These are phyloP conservation scores for Daldinia sp. DNA, from an alignment of 2,329 filamentous ascomycete genomes.

Conservation along the genomic window DNA sequence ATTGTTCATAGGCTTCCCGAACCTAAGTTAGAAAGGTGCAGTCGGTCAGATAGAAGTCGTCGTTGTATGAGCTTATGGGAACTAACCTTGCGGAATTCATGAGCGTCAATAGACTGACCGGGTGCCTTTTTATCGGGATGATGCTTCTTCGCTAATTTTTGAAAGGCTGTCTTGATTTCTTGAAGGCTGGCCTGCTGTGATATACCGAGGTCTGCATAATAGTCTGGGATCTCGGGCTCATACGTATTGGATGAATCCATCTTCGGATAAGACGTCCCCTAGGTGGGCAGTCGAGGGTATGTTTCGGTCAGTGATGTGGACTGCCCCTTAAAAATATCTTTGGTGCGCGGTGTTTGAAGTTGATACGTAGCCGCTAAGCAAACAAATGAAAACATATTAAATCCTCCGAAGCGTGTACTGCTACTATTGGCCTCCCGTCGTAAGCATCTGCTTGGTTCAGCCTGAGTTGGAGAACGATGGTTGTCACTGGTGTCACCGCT, in stretches of 20 bases:
- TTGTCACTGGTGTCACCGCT: background rate
- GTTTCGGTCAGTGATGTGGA: background rate
- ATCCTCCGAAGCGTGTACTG: conserved; percentile 15
- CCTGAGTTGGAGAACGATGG: background rate
- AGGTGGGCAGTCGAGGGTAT: background rate
- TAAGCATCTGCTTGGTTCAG: conserved; percentile 4
- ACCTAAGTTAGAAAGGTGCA: conserved; percentile 6
- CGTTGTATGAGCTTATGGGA: no score
- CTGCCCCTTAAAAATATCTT: background rate
- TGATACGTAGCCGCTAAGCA: background rate
- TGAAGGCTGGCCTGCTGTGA: conserved; percentile 22
- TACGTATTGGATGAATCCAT: conserved; percentile 13
- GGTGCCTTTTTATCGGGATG: conserved; percentile 36
- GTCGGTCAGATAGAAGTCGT: background rate
- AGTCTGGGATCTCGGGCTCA: conserved; percentile 10
- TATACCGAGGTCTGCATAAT: conserved; percentile 27
- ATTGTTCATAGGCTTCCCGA: conserved; percentile 28
- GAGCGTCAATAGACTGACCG: conserved; percentile 24
- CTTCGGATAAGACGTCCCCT: background rate
- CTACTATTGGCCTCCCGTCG: conserved; percentile 17
- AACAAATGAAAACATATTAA: conserved; percentile 15
- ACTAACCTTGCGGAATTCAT: conserved; percentile 35
- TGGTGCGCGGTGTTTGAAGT: background rate
- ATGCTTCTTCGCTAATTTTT: conserved; percentile 23
- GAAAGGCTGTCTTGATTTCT: conserved; percentile 33